Conservation (phyloP, 2,329 filamentous ascomycete species). For the Colletotrichum sublineola region DNA sequence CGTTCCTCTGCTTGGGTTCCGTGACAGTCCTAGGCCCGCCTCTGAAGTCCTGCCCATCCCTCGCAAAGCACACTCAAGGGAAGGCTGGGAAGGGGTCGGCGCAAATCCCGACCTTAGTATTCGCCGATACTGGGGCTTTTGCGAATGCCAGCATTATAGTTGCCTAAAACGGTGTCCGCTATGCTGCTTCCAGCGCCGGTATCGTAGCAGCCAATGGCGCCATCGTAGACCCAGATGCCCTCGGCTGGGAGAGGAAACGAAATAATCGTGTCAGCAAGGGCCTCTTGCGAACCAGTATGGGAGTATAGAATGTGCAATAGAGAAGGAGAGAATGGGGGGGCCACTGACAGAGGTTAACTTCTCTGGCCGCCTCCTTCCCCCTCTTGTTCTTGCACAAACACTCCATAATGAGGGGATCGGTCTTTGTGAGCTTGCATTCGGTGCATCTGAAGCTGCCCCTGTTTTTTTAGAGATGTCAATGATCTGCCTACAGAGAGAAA, state of each 20-base stretch:
- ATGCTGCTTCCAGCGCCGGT: too few species aligned
- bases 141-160: too few species aligned
- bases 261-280: background rate
- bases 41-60: too few species aligned
- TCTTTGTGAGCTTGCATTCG: background rate
- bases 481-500: background rate
- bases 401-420: slow-evolving; percentile 4
- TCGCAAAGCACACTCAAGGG: too few species aligned
- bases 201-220: slow-evolving; percentile 17
- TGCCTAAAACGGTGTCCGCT: too few species aligned
- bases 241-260: background rate
- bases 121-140: background rate
- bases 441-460: background rate
- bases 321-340: too few species aligned
- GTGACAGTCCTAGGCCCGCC: too few species aligned
- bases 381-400: slow-evolving; percentile 3
- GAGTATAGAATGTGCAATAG: background rate
- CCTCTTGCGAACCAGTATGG: background rate
- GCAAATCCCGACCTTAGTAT: background rate
- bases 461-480: background rate
- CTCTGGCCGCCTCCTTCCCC: background rate
- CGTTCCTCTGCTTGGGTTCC: background rate
- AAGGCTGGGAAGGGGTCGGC: background rate
- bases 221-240: slow-evolving; percentile 29
- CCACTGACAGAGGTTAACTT: slow-evolving; percentile 30